These are phyloP conservation scores for Rutstroemia sp. DNA, from an alignment of 2,329 filamentous ascomycete species.

Conservation along the genomic window DNA sequence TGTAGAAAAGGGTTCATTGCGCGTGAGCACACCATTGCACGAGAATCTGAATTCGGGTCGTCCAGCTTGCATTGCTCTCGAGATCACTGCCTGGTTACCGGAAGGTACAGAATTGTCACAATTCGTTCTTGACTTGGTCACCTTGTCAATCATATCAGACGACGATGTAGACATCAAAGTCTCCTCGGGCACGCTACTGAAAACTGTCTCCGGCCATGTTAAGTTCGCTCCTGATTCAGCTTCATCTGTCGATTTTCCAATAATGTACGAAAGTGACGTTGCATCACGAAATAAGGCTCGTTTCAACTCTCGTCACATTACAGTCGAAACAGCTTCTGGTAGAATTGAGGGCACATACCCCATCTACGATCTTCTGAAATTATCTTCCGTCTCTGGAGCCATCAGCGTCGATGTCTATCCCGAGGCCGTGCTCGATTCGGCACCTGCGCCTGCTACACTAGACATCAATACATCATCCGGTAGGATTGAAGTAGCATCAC, in stretches of 20 bases:
- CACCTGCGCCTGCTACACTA: slow-evolving; percentile 22
- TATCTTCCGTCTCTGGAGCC: slow-evolving; percentile 21
- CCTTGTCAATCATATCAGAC: slow-evolving; percentile 17
- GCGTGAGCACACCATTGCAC: slow-evolving; percentile 22
- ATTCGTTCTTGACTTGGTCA: slow-evolving; percentile 17
- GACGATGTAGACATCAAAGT: slow-evolving; percentile 24
- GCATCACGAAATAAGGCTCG: neutral
- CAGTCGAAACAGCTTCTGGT: slow-evolving; percentile 24
- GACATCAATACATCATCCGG: slow-evolving; percentile 22
- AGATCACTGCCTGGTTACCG: slow-evolving; percentile 28
- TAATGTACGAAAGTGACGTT: slow-evolving; percentile 9
- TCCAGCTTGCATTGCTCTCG: slow-evolving; percentile 24
- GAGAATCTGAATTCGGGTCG: slow-evolving; percentile 6
- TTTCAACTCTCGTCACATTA: slow-evolving; percentile 18
- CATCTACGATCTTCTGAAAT: slow-evolving; percentile 22
- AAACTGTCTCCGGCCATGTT: slow-evolving; percentile 19
- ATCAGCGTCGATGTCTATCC: slow-evolving; percentile 19
- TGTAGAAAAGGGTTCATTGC: slow-evolving; percentile 14
- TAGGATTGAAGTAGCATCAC: slow-evolving; percentile 18
- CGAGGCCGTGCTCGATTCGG: slow-evolving; percentile 13
- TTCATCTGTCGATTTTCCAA: neutral
- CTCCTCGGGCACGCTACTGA: slow-evolving; percentile 14
- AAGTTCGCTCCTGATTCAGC: slow-evolving; percentile 14
- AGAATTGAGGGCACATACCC: slow-evolving; percentile 24
- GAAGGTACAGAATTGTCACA: slow-evolving; percentile 20